Base-by-base conservation (phyloP, 495 filamentous ascomycete species). In the Lophiotrema nucula region DNA sequence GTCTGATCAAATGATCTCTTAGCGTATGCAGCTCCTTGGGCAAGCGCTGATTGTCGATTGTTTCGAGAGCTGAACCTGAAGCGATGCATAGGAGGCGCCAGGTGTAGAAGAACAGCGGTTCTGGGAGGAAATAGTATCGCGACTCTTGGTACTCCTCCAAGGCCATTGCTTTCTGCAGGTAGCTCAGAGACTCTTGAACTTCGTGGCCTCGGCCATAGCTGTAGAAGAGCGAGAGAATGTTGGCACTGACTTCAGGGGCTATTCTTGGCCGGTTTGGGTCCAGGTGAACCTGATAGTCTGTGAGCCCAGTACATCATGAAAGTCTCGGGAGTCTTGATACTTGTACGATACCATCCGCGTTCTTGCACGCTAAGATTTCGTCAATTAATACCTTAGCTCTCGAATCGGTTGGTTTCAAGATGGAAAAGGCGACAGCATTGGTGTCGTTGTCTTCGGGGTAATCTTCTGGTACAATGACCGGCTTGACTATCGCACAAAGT, bases 71-170 rank as follows among this genome's bases (percentile, higher is more conserved):
- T 2, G 47, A 50, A 27, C 47, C 47, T 50, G 47, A 50, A 35
- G 47, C 47, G 47, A 50, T 50, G 47, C 47, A 50, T 28, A 50
- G 22, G 47, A 50, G 47, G 47, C 47, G 47, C 47, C 47, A 50
- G 47, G 47, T 50, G 27, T 50, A 50, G 47, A 50, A 50, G 47
- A 50, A 50, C 47, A 50, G 27, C 47, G 47, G 47, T 35, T 50
- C 47, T 50, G 47, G 47, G 24, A 50, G 27, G 27, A 50, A 50
- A 50, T 50, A 50, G 3, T 50, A 50, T 50, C 47, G 47, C 23
- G 47, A 50, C 47, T 50, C 47, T 50, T 50, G 47, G 47, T 50
- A 50, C 47, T 50, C 47, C 47, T 50, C 47, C 27, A 50, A 50
- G 47, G 47, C 47, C 47, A 50, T 50, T 50, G 47, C 47, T 50